Evolutionary conservation across 208 protist species (phyloP), one percentile per base, ranked within the genome.

Genomic region (Pavlovales sp.): DNA sequence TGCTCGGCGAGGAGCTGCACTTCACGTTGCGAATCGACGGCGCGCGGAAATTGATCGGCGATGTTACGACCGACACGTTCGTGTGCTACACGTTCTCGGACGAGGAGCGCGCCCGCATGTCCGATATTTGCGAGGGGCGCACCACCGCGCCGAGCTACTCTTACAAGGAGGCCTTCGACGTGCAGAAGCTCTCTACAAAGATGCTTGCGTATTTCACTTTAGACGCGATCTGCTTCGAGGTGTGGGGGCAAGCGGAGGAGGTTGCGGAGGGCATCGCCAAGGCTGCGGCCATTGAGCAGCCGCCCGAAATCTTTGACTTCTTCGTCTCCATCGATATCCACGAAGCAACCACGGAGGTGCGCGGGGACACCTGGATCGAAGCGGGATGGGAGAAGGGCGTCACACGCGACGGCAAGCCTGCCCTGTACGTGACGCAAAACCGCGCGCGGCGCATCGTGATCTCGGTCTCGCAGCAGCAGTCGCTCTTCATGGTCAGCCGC

Each of bases 141-240:
- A 81, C 26, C 18, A 28, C 36, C 20, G 32, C 26, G n/a, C 77
- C 77, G 18, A 26, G 22, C 7, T 81, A 40, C 77, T 0, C 11
- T 4, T 32, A 47, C n/a, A 46, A 81, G 77, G n/a, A 81, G 22
- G 5, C 5, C 22, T 81, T 81, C 40, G 39, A 41, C 39, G 4
- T 81, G 20, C 14, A 36, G 34, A 11, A 8, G 40, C n/a, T 81
- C 5, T 4, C 1, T 22, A 39, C 42, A 28, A 41, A n/a, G 22
- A 41, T 46, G 38, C 26, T 81, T 4, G 26, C 39, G 26, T 81
- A 81, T 28, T 28, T 81, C 18, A n/a, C 22, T 10, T 34, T 8
- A 7, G 77, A 81, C 77, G 77, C 77, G n/a, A 81, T 81, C 40
- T 81, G 77, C 40, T 81, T 81, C 39, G 39, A 81, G 40, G 77